Conservation (phyloP, 2,329 filamentous ascomycete species). For the Acrocalymma vagum region DNA sequence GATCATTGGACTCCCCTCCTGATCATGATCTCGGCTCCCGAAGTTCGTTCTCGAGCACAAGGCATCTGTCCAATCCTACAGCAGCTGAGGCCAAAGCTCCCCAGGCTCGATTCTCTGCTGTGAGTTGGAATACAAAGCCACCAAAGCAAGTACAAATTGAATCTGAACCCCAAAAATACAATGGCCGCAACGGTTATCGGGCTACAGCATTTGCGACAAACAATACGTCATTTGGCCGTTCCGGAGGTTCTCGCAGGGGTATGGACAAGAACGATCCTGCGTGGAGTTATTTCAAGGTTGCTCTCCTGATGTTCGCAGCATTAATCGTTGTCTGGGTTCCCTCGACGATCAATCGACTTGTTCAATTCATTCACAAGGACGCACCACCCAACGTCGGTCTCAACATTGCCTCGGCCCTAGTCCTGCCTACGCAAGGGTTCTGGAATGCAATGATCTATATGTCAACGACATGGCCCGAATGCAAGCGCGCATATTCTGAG, state of each 20-base stretch:
- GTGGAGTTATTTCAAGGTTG: constrained; percentile 75
- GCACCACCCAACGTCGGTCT: constrained; percentile 63
- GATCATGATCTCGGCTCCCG: constrained; percentile 29
- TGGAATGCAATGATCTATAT: constrained; percentile 86
- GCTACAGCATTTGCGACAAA: constrained; percentile 17
- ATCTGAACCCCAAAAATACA: constrained; percentile 1
- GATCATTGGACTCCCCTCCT: constrained; percentile 9
- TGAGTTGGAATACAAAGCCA: neutral
- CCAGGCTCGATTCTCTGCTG: neutral
- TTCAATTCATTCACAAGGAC: constrained; percentile 67
- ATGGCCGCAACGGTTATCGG: constrained; percentile 8
- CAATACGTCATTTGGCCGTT: too few species aligned
- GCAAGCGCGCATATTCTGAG: constrained; percentile 25
- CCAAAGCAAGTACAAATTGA: constrained; percentile 9
- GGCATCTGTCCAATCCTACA: constrained; percentile 9
- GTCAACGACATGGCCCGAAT: constrained; percentile 38
- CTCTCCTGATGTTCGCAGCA: constrained; percentile 75
- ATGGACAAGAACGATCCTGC: constrained; percentile 66
- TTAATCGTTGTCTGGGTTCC: constrained; percentile 78
- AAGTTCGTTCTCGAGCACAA: constrained; percentile 39
- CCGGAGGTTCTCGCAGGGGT: too few species aligned
- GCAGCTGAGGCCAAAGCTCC: neutral
- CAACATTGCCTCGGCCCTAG: constrained; percentile 75
- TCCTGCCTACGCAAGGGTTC: constrained; percentile 82
- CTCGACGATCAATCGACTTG: constrained; percentile 81